Evolutionary conservation across 345 rosid genomes (phyloP).

Genomic region (Citrus cavaleriei): DNA sequence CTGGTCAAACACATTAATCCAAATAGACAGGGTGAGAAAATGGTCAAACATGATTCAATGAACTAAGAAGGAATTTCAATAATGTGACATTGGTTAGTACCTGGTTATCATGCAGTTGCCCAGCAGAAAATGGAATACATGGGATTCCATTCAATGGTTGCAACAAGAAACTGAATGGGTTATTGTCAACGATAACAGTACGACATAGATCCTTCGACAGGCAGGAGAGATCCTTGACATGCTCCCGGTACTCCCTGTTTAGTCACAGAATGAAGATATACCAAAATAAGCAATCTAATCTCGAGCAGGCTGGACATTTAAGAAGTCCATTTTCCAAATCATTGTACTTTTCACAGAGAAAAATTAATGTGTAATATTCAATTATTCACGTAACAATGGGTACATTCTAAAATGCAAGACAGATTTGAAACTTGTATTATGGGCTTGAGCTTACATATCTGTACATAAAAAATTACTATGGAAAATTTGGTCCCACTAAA

Average conservation of each 20-base stretch:
- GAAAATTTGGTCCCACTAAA: background rate
- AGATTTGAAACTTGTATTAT: background rate
- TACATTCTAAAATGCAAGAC: background rate
- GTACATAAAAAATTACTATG: background rate
- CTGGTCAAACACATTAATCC: conserved; percentile 31
- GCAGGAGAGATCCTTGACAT: conserved; percentile 89
- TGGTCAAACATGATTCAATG: background rate
- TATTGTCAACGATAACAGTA: conserved; percentile 88
- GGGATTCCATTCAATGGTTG: conserved; percentile 98
- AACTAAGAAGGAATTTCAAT: background rate
- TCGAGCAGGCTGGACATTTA: background rate
- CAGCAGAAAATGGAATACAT: conserved; percentile 84
- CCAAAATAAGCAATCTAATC: background rate
- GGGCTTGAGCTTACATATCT: background rate
- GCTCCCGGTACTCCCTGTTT: conserved; percentile 75
- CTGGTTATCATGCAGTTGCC: conserved; percentile 77
- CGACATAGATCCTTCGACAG: conserved; percentile 69
- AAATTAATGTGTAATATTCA: background rate
- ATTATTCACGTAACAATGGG: background rate
- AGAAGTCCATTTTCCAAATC: background rate
- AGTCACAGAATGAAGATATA: background rate
- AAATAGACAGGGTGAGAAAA: conserved; percentile 3
- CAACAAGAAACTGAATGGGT: conserved; percentile 93
- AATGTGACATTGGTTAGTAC: conserved; percentile 20
- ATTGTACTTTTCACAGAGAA: background rate